Evolutionary conservation across 2,329 filamentous ascomycete species (phyloP), one percentile per base, ranked within the genome.

Genomic region (Fusarium nematophilum): DNA sequence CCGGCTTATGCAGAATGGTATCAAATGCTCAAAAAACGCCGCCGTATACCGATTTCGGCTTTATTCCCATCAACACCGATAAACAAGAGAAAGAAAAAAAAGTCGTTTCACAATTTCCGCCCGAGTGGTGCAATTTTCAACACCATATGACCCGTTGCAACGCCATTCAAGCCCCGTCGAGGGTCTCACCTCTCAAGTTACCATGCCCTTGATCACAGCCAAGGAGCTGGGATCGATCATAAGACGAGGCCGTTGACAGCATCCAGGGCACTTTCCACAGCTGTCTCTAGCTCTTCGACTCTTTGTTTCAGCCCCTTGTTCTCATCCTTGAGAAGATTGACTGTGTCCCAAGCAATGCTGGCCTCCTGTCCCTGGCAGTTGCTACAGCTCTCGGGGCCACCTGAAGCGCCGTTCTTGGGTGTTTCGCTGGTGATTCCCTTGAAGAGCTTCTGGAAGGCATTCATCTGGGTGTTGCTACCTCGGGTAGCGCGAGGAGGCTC

Each of bases 291-390:
- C 62, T 85, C 78, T 14, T 80, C 79, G 4, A 90, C 84, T 15
- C 85, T 76, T 31, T 80, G 77, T 76, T 89, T 89, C 43, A 90
- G 71, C 8, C 81, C 80, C 66, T 78, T 82, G 63, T 90, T 90
- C 76, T 90, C 87, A 39, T 85, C 83, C 31, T 84, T 78, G 54
- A 89, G 73, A 39, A 88, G 59, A 46, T 81, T 80, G n/a, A 87
- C 86, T 4, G 86, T 87, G 66, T 89, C 82, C 86, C 86, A 89
- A 5, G 86, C 86, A 30, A 86, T 78, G 60, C 83, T 85, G 10
- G 83, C 78, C 46, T 85, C 82, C 64, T 82, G 81, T 10, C 86
- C 86, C 47, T 79, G 73, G 70, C 87, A 89, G 65, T 87, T 88
- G 27, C 72, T 65, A 64, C 86, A 88, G 67, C 70, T 71, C 18